A percentile compares a stretch with the other conserved stretches of the same genome.
phyloP scores from a whole-genome alignment of 78 protist genomes.

The Dictyostelium firmibasis region DNA sequence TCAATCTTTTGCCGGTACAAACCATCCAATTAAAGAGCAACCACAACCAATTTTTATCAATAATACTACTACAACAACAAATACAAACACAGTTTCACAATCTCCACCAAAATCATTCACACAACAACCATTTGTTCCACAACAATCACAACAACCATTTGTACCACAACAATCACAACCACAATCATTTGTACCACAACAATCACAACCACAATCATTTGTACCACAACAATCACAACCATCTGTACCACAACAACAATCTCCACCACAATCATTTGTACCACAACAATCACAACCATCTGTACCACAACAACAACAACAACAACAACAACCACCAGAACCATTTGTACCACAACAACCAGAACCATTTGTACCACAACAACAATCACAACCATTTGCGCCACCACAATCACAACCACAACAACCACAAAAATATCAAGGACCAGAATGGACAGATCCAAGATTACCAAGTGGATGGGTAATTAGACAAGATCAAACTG shows the following conservation, averaged over 20 bases:
- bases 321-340: neutral
- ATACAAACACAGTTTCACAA: neutral
- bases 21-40: neutral
- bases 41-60: neutral
- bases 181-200: neutral
- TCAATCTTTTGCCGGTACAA: conserved; percentile 2
- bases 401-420: neutral
- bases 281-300: conserved; percentile 5
- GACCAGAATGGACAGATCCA: neutral
- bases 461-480: conserved; percentile 64
- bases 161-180: neutral
- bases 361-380: neutral
- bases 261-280: neutral
- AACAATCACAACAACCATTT: neutral
- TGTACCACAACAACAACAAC: neutral
- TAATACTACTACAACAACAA: neutral
- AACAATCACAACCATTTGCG: neutral
- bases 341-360: neutral
- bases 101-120: neutral
- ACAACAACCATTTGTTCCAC: neutral
- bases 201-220: neutral
- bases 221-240: neutral
- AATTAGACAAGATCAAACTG: conserved; percentile 41
- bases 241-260: neutral
- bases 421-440: neutral